A percentile compares a stretch with the other conserved stretches of the same genome.
phyloP scores from a whole-genome alignment of 805 yeast species.

The Saccharomycopsis sp. region DNA sequence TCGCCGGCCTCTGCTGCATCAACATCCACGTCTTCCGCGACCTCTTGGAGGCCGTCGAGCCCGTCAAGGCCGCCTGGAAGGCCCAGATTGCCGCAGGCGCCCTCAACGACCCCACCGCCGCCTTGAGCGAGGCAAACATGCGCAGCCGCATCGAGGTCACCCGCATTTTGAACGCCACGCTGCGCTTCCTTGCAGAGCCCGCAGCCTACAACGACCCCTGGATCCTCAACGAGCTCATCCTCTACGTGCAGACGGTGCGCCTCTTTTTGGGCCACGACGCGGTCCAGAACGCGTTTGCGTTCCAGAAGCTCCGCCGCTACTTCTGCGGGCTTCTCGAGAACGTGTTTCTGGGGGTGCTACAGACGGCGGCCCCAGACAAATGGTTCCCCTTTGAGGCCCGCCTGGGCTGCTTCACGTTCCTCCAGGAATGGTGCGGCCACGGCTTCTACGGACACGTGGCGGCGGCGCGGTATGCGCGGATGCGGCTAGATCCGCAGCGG shows the following conservation, averaged over 20 bases:
- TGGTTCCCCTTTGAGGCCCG: conserved; percentile 87
- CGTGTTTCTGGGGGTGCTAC: conserved; percentile 51
- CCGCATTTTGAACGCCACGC: conserved; percentile 67
- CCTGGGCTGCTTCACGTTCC: conserved; percentile 68
- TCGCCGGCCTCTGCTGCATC: conserved; percentile 82
- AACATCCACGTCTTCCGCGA: conserved; percentile 85
- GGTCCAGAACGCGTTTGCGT: conserved; percentile 60
- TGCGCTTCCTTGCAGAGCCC: conserved; percentile 49
- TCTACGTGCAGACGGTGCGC: conserved; percentile 56
- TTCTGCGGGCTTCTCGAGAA: conserved; percentile 79
- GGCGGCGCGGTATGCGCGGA: conserved; percentile 56
- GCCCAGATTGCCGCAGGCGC: conserved; percentile 25
- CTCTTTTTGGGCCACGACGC: conserved; percentile 47
- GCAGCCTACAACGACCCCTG: conserved; percentile 56
- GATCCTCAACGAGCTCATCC: conserved; percentile 57
- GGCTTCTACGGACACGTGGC: conserved; percentile 60
- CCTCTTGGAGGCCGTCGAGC: conserved; percentile 67
- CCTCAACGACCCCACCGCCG: too few species aligned
- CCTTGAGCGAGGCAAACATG: conserved; percentile 32
- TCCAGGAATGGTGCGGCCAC: conserved; percentile 93
- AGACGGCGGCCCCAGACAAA: conserved; percentile 36
- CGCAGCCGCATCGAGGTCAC: conserved; percentile 66
- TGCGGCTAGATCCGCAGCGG: conserved; percentile 38
- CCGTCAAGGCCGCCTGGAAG: conserved; percentile 50
- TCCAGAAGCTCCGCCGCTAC: conserved; percentile 71